Conservation (phyloP, 2,329 filamentous ascomycete genomes). For the Berkeleyomyces rouxiae region DNA sequence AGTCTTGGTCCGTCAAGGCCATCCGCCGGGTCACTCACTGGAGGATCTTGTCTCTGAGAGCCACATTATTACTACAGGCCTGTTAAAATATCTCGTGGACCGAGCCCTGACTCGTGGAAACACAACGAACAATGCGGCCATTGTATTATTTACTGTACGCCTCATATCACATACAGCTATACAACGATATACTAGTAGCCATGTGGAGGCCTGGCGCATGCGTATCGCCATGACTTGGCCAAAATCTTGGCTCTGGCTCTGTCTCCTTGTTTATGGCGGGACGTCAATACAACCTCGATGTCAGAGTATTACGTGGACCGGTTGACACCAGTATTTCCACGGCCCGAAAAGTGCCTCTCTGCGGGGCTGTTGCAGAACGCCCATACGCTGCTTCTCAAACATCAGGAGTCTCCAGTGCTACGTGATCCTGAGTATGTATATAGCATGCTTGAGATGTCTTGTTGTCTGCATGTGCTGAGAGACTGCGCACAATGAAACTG, state of each 20-base stretch:
- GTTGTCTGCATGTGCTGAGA: background rate
- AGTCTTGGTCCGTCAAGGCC: no score
- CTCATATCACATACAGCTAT: background rate
- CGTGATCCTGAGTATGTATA: background rate
- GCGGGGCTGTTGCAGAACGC: background rate
- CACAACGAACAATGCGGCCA: background rate
- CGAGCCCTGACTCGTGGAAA: background rate
- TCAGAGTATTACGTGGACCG: background rate
- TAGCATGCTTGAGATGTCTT: background rate
- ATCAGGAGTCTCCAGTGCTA: background rate
- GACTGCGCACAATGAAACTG: no score
- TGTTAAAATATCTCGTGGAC: background rate
- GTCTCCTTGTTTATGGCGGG: background rate
- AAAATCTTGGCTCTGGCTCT: background rate
- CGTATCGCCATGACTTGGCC: background rate
- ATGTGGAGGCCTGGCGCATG: background rate
- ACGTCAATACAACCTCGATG: background rate
- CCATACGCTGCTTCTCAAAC: background rate
- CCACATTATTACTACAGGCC: background rate
- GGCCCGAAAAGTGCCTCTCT: no score
- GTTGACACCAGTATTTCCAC: background rate
- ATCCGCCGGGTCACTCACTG: no score
- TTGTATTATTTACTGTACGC: background rate
- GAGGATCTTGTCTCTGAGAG: background rate
- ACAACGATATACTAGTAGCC: background rate